Conservation (phyloP, 352 stramenopile species). For the Globisporangium carolinianum region DNA sequence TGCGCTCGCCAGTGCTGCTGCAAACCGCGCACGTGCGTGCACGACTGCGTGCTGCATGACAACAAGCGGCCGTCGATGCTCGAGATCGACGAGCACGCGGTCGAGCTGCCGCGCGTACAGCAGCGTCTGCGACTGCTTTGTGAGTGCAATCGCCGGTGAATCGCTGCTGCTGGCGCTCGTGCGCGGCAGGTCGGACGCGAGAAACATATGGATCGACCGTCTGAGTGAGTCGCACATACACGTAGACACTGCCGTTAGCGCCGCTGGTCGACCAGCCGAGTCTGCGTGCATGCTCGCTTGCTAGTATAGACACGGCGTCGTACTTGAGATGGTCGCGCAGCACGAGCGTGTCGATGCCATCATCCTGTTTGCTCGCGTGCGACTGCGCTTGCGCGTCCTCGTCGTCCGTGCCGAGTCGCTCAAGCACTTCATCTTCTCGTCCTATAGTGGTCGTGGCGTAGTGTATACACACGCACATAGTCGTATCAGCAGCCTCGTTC, state of each 20-base stretch:
- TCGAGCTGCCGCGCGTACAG: conserved; percentile 44
- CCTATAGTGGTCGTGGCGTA: background rate
- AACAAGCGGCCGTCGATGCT: conserved; percentile 16
- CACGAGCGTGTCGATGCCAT: conserved; percentile 1
- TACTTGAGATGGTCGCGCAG: conserved; percentile 21
- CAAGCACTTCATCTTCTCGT: conserved; percentile 22
- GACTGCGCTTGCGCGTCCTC: background rate
- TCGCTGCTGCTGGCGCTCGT: background rate
- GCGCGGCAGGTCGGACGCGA: conserved; percentile 8
- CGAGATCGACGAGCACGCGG: conserved; percentile 20
- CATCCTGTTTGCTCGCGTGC: background rate
- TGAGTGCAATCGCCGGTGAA: background rate
- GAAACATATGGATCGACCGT: conserved; percentile 15
- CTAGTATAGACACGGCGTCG: background rate
- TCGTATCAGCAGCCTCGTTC: no score
- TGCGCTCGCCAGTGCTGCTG: conserved; percentile 1
- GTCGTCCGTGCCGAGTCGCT: conserved; percentile 7
- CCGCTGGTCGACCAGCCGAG: no score
- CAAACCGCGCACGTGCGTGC: conserved; percentile 20
- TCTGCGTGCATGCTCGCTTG: no score
- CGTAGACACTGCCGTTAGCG: no score
- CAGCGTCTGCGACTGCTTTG: conserved; percentile 20
- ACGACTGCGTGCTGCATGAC: conserved; percentile 20
- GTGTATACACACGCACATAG: no score
- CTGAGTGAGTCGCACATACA: conserved; percentile 1